Base-by-base conservation (phyloP, 2,329 filamentous ascomycete genomes). In the Colletotrichum godetiae region DNA sequence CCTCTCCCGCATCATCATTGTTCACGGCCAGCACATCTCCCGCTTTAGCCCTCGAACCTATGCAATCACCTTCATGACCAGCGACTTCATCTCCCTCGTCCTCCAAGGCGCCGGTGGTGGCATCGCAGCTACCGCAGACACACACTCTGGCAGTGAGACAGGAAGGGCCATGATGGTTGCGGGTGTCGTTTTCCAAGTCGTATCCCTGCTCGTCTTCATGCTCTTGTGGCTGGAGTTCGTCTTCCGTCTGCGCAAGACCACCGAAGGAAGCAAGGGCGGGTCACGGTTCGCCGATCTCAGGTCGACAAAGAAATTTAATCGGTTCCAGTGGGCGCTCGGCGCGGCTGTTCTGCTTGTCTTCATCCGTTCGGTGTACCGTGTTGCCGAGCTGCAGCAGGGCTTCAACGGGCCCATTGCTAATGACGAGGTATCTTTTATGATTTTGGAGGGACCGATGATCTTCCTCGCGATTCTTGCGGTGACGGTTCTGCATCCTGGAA, bases 91-190 rank as follows among this genome's bases (percentile, higher is more conserved):
- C 68, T 88, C 86, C 10, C 85, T 92, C 12, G 73, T 89, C n/a
- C 81, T 91, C 3, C 90, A 92, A 78, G 88, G 87, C 2, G 85
- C 84, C 13, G 89, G 89, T 13, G 90, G 90, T 64, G 90, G 86
- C 61, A 82, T 90, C 57, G 87, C 29, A 37, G 35, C n/a, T 4
- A 46, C 35, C 4, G 27, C n/a, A 13, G 35, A 67, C n/a, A 33
- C 35, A 29, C 33, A 33, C 3, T 49, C 42, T 10, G 42, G 35
- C 33, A 35, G 10, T 15, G 53, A 37, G 55, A 67, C 60, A 35
- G 42, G 58, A 10, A 27, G 53, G 8, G 55, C 49, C 6, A 27
- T 67, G 12, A 52, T 67, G 29, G 55, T 61, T 15, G 56, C 53
- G 35, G 55, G 65, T 29, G 24, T 59, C 13, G 55, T 27, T n/a